Base-by-base conservation (phyloP, 2,329 filamentous ascomycete species). In the Exutisphaerella laricina region DNA sequence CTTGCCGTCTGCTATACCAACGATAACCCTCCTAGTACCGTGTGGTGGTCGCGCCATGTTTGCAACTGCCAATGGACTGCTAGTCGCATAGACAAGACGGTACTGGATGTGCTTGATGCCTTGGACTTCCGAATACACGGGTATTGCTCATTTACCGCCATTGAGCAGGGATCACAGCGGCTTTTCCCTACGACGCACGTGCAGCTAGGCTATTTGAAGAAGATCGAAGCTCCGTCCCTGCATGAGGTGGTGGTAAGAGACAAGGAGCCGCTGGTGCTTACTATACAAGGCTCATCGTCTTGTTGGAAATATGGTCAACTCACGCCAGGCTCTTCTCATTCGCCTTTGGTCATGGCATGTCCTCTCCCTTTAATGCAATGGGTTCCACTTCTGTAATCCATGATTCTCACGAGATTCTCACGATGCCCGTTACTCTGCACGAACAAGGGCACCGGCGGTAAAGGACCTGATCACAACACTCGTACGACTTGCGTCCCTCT, bases 1-100 rank as follows among this genome's bases (percentile, higher is more conserved):
- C 53, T 62, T 13, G 56, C 58, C 14, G 49, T 55, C 4, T 53
- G 45, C n/a, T 59, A 56, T 43, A 54, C 51, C 7, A 44, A 57
- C 35, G 59, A 62, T 31, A 32, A 50, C n/a, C 41, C 58, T 7
- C 51, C 53, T 2, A 32, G 33, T 6, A 28, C 50, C 5, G 37
- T 46, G 1, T 53, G 53, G 47, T 57, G 56, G 54, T 53, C 55
- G n/a, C 41, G 41, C 17, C 38, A 53, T 12, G 50, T 60, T 5
- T 50, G 55, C 26, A 40, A 42, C n/a, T 26, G 39, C n/a, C 13
- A 46, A 4, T 50, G 49, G 25, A 48, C 50, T 9, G 45, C 45
- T 7, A 41, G 47, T 8, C 40, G 50, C 7, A 50, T 60, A 28
- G 45, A 53, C 17, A 17, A 41, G 4, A 49, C 54, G n/a, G 49